phyloP scores from a whole-genome alignment of 805 yeast genomes.

The Schizosaccharomyces lindneri region DNA sequence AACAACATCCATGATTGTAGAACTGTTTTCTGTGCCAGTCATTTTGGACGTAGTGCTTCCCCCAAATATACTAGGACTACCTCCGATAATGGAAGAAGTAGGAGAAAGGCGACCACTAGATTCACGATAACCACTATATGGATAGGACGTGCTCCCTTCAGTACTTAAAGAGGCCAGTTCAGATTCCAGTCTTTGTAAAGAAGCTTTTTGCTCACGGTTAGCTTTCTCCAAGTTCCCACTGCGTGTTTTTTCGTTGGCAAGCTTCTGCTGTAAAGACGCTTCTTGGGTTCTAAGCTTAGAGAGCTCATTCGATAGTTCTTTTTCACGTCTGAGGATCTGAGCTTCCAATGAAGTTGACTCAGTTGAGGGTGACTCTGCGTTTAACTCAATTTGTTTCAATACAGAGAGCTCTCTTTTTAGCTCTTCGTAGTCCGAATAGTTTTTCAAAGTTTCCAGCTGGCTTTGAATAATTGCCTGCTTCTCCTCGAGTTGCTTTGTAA shows the following conservation, averaged over 20 bases:
- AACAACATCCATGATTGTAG: slow-evolving; percentile 50
- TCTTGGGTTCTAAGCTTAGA: slow-evolving; percentile 22
- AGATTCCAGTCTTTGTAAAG: slow-evolving; percentile 35
- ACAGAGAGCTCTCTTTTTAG: slow-evolving; percentile 51
- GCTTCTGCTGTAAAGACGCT: slow-evolving; percentile 17
- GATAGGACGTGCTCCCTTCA: slow-evolving; percentile 2
- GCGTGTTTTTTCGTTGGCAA: slow-evolving; percentile 17
- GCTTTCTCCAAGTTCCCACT: slow-evolving; percentile 20
- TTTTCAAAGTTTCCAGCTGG: slow-evolving; percentile 25
- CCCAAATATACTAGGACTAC: slow-evolving; percentile 6
- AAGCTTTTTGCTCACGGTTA: slow-evolving; percentile 47
- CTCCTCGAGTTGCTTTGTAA: slow-evolving; percentile 12
- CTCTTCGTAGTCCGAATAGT: slow-evolving; percentile 52
- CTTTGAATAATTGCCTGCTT: slow-evolving; percentile 25
- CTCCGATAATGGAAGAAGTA: slow-evolving; percentile 15
- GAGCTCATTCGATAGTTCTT: slow-evolving; percentile 15
- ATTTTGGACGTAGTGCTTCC: slow-evolving; percentile 1
- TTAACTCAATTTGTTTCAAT: slow-evolving; percentile 23
- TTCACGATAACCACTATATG: not conserved
- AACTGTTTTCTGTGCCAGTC: slow-evolving; percentile 8
- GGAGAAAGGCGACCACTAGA: slow-evolving; percentile 17
- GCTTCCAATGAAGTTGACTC: slow-evolving; percentile 12
- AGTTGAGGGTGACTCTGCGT: slow-evolving; percentile 12
- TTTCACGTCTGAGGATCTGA: not conserved
- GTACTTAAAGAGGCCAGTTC: not conserved